A percentile compares a stretch with the other conserved stretches of the same genome.
Evolutionary conservation across 2,329 filamentous ascomycete genomes (phyloP).

Genomic region (Xenoacremonium recifei): DNA sequence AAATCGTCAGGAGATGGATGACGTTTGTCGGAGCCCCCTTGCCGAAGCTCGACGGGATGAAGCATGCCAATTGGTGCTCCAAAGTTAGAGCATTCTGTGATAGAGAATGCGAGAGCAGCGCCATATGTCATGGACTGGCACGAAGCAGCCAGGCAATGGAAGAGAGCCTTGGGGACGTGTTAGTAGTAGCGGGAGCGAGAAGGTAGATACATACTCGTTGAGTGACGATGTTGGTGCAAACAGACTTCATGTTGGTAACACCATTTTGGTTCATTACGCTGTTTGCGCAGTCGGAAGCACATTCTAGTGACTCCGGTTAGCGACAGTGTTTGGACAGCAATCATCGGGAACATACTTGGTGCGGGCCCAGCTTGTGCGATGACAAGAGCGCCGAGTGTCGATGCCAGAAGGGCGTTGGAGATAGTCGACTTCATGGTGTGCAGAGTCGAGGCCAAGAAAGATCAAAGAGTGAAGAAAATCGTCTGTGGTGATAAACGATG

Average conservation of each 20-base stretch:
- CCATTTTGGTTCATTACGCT: constrained; percentile 9
- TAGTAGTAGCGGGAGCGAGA: constrained; percentile 12
- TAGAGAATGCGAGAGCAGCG: constrained; percentile 25
- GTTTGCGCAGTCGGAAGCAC: constrained; percentile 16
- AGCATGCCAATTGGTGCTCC: constrained; percentile 28
- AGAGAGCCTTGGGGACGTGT: constrained; percentile 23
- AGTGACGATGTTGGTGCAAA: constrained; percentile 18
- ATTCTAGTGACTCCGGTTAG: constrained; percentile 12
- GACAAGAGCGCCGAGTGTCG: constrained; percentile 7
- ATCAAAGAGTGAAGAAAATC: constrained; percentile 18
- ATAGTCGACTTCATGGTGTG: constrained; percentile 22
- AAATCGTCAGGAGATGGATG: constrained; percentile 8
- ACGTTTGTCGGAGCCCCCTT: constrained; percentile 7
- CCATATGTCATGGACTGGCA: constrained; percentile 29
- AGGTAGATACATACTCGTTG: constrained; percentile 21
- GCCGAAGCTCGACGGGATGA: constrained; percentile 29
- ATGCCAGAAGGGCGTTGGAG: constrained; percentile 10
- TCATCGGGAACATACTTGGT: constrained; percentile 9
- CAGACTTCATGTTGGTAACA: constrained; percentile 5
- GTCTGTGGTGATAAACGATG: constrained; percentile 30
- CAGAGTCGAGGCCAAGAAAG: constrained; percentile 1
- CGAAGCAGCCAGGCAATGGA: constrained; percentile 28
- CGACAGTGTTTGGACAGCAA: neutral
- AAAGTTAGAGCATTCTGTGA: constrained; percentile 25
- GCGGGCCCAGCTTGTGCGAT: constrained; percentile 3